Conservation (phyloP, 208 protist species). For the Phytomonas serpens region DNA sequence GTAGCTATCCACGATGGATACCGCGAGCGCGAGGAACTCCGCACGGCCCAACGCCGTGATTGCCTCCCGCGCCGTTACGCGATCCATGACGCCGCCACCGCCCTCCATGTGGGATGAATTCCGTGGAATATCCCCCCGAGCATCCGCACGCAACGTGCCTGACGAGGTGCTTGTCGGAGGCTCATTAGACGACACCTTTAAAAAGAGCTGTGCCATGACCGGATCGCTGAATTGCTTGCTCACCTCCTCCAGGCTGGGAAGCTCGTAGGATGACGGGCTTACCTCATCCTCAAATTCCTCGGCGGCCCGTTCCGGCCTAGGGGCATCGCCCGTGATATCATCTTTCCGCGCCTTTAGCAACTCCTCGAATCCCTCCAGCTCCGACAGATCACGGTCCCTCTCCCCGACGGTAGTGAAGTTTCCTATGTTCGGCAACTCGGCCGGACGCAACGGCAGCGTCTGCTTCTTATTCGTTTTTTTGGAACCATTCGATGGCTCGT, state of each 20-base stretch:
- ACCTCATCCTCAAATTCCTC: constrained; percentile 5
- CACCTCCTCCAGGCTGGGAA: constrained; percentile 77
- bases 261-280: constrained; percentile 18
- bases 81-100: constrained; percentile 18
- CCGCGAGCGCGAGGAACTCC: constrained; percentile 62
- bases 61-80: constrained; percentile 61
- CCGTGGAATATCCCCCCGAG: not conserved
- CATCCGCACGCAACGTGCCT: not conserved
- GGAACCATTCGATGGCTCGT: not conserved
- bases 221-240: constrained; percentile 73
- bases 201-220: constrained; percentile 71
- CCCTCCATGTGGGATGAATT: constrained; percentile 9
- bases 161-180: not conserved
- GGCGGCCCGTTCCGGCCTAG: not conserved
- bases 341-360: not conserved
- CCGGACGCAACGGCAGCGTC: not conserved
- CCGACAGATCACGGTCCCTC: constrained; percentile 38
- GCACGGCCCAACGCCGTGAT: constrained; percentile 44
- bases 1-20: constrained; percentile 77
- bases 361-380: constrained; percentile 32
- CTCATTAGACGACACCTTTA: constrained; percentile 43
- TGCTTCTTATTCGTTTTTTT: not conserved
- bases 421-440: constrained; percentile 6
- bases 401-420: constrained; percentile 25
- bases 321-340: not conserved